Base-by-base conservation (phyloP, 768 basidiomycete species). In the Phylloporus rhodoxanthus region DNA sequence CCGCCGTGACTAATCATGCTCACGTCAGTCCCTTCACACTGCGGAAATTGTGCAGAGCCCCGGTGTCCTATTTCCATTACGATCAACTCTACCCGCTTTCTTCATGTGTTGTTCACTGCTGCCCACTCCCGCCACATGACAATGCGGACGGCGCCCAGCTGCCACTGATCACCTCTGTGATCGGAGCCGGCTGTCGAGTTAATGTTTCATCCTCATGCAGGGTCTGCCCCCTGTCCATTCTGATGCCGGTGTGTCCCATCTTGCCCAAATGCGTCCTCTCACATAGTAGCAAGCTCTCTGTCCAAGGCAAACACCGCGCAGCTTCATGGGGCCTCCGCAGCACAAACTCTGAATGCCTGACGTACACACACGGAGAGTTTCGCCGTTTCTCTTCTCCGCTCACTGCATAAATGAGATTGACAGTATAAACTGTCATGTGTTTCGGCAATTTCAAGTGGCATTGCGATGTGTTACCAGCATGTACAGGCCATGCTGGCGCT, bases 131-230 rank as follows among this genome's bases (percentile, higher is more conserved):
- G 43, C 29, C 43, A 43, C 30, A 20, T 30, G 20, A 48, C 52
- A 60, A 54, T 48, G 43, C 47, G 51, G 51, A 55, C 30, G 39
- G 57, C 57, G 56, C 54, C 39, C 37, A 47, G 46, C 57, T 59
- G 60, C 62, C 61, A 62, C 54, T 40, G 61, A 63, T 63, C 61
- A 32, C 50, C 50, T 43, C 43, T 58, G 25, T 62, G 61, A 64
- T 62, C 59, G 62, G 60, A 43, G 37, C 45, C 51, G 47, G 54
- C 36, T 40, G 41, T 51, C 17, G 34, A 11, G 14, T 43, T 43
- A 14, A 30, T 38, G 44, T 53, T 54, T 52, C 56, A 51, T 32
- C 41, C 15, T 41, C 23, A 39, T 39, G 38, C 20, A 40, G 39
- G 39, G 39, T 40, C 19, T 38, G 10, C 11, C 41, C 41, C 34